These are phyloP conservation scores for Metschnikowia gelsemii DNA, from an alignment of 805 yeast genomes.

Conservation along the genomic window DNA sequence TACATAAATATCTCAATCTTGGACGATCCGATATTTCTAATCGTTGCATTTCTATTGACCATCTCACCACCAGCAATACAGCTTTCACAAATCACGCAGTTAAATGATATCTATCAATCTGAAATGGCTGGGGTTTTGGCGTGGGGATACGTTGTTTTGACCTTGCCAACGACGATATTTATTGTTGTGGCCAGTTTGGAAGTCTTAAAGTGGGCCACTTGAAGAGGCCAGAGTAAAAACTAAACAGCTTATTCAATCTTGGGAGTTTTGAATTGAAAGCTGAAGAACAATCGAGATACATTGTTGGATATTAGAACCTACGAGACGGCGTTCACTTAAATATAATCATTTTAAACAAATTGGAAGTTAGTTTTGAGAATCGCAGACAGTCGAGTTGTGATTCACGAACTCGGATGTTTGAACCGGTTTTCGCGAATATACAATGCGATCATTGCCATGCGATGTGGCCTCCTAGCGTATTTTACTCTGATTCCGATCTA, in stretches of 20 bases:
- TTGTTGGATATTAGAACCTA: too few relatives aligned
- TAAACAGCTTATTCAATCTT: not conserved
- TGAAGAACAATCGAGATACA: too few relatives aligned
- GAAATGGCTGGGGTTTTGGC: conserved; percentile 82
- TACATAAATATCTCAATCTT: conserved; percentile 63
- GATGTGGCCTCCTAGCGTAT: too few relatives aligned
- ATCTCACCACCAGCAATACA: conserved; percentile 85
- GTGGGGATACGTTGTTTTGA: conserved; percentile 77
- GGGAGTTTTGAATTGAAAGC: not conserved
- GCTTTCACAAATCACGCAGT: conserved; percentile 74
- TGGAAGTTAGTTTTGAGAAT: too few relatives aligned
- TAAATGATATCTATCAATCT: conserved; percentile 70
- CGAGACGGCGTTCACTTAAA: too few relatives aligned
- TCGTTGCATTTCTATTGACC: conserved; percentile 72
- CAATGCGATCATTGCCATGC: too few relatives aligned
- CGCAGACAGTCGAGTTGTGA: too few relatives aligned
- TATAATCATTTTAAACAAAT: too few relatives aligned
- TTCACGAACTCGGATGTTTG: too few relatives aligned
- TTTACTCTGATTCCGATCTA: too few relatives aligned
- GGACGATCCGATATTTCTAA: conserved; percentile 78
- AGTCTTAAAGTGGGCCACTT: conserved; percentile 52
- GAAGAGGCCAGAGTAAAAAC: not conserved
- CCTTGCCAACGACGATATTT: conserved; percentile 71
- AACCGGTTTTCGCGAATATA: too few relatives aligned
- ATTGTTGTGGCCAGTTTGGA: conserved; percentile 68